Conservation (phyloP, 768 basidiomycete genomes). For the Mycena indigotica region DNA sequence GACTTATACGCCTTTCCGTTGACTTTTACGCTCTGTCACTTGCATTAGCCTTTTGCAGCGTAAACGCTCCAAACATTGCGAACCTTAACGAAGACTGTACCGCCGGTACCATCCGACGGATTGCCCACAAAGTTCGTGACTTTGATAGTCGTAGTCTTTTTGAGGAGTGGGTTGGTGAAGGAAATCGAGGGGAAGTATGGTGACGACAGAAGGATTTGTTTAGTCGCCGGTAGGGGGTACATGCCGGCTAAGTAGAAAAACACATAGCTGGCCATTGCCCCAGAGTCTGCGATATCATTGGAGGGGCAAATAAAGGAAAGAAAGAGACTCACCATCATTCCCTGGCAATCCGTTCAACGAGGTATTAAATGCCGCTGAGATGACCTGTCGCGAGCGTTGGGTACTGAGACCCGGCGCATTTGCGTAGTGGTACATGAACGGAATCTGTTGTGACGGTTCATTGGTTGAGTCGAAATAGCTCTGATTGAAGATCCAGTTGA, state of each 20-base stretch:
- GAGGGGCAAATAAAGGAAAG: background rate
- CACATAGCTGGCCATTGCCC: constrained; percentile 66
- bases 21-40: constrained; percentile 54
- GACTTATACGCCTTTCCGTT: constrained; percentile 61
- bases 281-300: constrained; percentile 27
- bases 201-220: constrained; percentile 60
- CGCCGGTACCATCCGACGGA: constrained; percentile 51
- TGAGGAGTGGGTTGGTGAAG: constrained; percentile 61
- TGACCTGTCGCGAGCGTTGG: constrained; percentile 55
- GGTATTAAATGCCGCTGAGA: constrained; percentile 58
- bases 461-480: constrained; percentile 64
- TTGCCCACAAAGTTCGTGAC: constrained; percentile 55
- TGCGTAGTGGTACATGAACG: constrained; percentile 72
- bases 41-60: too few species aligned
- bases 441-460: constrained; percentile 69
- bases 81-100: constrained; percentile 61
- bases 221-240: constrained; percentile 65
- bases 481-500: constrained; percentile 62
- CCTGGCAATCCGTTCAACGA: constrained; percentile 60
- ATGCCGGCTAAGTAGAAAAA: constrained; percentile 61
- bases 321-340: constrained; percentile 56
- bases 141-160: constrained; percentile 58
- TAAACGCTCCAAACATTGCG: constrained; percentile 9
- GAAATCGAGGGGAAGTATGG: constrained; percentile 63
- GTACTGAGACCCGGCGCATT: constrained; percentile 62